phyloP scores from a whole-genome alignment of 139 green algal species.

The Auxenochlorella pyrenoidosa region DNA sequence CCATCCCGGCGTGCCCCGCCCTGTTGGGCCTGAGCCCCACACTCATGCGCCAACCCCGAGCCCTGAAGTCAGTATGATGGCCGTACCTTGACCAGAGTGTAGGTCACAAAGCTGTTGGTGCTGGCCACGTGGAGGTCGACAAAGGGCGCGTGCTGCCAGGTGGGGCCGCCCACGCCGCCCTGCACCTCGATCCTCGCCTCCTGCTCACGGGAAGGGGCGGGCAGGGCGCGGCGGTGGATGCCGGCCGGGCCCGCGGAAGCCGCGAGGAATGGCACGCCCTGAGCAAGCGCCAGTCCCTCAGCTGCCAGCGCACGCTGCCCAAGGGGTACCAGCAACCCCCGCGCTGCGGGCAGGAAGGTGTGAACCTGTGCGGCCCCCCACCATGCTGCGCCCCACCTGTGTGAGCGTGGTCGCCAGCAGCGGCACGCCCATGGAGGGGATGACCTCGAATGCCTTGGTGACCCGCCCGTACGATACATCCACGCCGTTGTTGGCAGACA shows the following conservation, averaged over 20 bases:
- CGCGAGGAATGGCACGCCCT: too few relatives aligned
- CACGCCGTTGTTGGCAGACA: conserved; percentile 38
- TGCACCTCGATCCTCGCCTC: neutral
- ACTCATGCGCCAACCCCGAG: too few relatives aligned
- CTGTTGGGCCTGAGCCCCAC: too few relatives aligned
- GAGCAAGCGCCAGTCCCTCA: too few relatives aligned
- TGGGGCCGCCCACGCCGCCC: conserved; percentile 15
- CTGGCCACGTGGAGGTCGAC: conserved; percentile 20
- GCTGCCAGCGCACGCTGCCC: too few relatives aligned
- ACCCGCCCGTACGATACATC: conserved; percentile 38
- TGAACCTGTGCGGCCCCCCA: neutral
- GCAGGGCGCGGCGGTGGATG: neutral
- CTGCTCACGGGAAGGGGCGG: neutral
- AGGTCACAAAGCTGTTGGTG: conserved; percentile 13
- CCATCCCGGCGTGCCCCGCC: too few relatives aligned
- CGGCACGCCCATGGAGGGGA: conserved; percentile 27
- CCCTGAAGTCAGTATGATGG: too few relatives aligned
- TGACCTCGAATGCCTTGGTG: conserved; percentile 47
- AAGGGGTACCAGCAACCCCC: too few relatives aligned
- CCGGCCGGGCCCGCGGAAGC: too few relatives aligned
- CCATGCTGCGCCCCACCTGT: neutral
- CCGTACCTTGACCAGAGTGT: conserved; percentile 27
- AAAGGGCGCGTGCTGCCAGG: conserved; percentile 23
- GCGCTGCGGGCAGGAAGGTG: too few relatives aligned
- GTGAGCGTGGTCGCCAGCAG: neutral